A percentile compares a stretch with the other conserved stretches of the same genome.
phyloP scores from a whole-genome alignment of 1,284 basidiomycete species.

The Trametes hirsuta region DNA sequence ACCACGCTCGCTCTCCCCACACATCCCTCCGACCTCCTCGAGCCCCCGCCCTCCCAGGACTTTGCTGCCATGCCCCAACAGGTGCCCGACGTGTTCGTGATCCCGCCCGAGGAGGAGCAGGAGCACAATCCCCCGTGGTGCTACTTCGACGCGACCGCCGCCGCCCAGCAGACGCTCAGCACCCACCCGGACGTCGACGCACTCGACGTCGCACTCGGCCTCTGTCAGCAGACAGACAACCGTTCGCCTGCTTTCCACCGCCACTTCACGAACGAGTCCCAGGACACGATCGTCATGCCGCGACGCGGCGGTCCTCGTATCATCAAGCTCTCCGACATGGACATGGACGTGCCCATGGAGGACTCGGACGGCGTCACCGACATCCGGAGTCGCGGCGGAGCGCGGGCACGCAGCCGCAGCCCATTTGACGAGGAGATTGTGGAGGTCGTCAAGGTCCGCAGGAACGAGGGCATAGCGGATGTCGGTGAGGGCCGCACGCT shows the following conservation, averaged over 20 bases:
- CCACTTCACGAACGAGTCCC: slow-evolving; percentile 28
- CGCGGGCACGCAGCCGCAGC: slow-evolving; percentile 30
- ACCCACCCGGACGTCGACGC: slow-evolving; percentile 45
- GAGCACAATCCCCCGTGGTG: slow-evolving; percentile 59
- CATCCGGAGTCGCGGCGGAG: slow-evolving; percentile 15
- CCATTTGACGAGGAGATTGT: slow-evolving; percentile 55
- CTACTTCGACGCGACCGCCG: slow-evolving; percentile 60
- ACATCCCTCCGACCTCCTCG: slow-evolving; percentile 16
- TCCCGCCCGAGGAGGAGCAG: slow-evolving; percentile 73
- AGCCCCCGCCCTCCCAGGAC: slow-evolving; percentile 29
- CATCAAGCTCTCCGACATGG: slow-evolving; percentile 1
- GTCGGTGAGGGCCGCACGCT: slow-evolving; percentile 25
- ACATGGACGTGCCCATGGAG: slow-evolving; percentile 16
- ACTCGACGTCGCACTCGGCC: slow-evolving; percentile 44
- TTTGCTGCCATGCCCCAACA: slow-evolving; percentile 29
- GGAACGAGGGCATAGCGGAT: slow-evolving; percentile 42
- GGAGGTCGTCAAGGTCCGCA: slow-evolving; percentile 68
- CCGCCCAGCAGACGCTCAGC: slow-evolving; percentile 32
- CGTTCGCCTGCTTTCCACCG: slow-evolving; percentile 37
- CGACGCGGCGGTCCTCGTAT: slow-evolving; percentile 18
- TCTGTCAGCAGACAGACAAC: slow-evolving; percentile 38
- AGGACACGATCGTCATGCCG: slow-evolving; percentile 39
- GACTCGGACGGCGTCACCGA: slow-evolving; percentile 22
- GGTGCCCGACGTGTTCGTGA: slow-evolving; percentile 68
- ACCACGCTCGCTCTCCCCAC: slow-evolving; percentile 31